Base-by-base conservation (phyloP, 2,329 filamentous ascomycete species). In the Trichothecium sympodiale region DNA sequence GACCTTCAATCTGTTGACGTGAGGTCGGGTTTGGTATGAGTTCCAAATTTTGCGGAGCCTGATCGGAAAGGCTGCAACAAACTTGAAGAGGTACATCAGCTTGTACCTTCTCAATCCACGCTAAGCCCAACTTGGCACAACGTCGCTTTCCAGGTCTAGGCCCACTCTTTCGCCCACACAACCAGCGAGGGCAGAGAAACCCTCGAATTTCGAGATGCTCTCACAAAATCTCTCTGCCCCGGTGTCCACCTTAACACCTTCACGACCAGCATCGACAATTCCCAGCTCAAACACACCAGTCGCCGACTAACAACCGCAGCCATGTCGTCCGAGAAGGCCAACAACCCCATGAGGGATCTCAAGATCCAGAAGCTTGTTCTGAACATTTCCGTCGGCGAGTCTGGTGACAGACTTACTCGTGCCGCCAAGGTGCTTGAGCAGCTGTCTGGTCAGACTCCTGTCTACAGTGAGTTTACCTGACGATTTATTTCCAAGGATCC, bases 401-500 rank as follows among this genome's bases (percentile, higher is more conserved):
- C 89, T 82, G 91, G 91, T 85, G 91, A 98, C 75, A 94, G 91
- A 81, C 83, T 98, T 65, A 98, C 91, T 58, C 85, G 91, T 83
- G 91, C 91, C 64, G 91, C 91, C 63, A 98, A 98, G 81, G 91
- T 98, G 79, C 79, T 98, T 57, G 91, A 98, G 77, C 91, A 98
- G 79, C 77, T 98, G 66, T 86, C 78, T 69, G 91, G 91, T 88
- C 91, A 98, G 77, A 96, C 91, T 56, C 91, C 91, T 57, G 91
- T 98, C 71, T 98, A 98, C 87, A 94, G 85, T 89, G 78, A 51
- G 77, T 71, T 45, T 15, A 35, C 16, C 23, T 33, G n/a, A 8
- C 13, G 15, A 17, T 30, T n/a, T 6, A 13, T 4, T 25, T 17
- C n/a, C 15, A 38, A 16, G 12, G 9, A 37, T 16, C 20, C 4